These are phyloP conservation scores for Fistulinella cinereoalba DNA, from an alignment of 1,284 basidiomycete genomes.

Conservation along the genomic window DNA sequence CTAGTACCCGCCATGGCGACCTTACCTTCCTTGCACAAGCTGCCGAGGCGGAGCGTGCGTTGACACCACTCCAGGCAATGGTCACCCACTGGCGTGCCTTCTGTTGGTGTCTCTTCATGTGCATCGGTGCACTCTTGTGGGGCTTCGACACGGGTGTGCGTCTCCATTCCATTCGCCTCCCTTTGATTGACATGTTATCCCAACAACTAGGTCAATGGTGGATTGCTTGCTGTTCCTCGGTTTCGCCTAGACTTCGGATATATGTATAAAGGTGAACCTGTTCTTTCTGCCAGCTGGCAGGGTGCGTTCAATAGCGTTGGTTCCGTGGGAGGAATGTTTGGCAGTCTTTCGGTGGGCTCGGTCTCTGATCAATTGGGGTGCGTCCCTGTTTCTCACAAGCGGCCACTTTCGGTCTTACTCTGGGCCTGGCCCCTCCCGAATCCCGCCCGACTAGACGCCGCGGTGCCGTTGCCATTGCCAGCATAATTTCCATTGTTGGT, in stretches of 20 bases:
- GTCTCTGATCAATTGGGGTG: constrained; percentile 26
- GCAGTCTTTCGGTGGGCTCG: constrained; percentile 26
- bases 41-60: no score
- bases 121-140: no score
- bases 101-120: no score
- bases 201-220: constrained; percentile 23
- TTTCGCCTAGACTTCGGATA: constrained; percentile 31
- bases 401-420: neutral
- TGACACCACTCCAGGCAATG: no score
- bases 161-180: no score
- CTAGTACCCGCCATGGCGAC: no score
- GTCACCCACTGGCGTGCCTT: no score
- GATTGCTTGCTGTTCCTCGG: constrained; percentile 22
- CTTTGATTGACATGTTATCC: no score
- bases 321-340: constrained; percentile 27
- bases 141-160: no score
- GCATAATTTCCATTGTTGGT: constrained; percentile 23
- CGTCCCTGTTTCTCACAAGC: neutral
- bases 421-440: neutral
- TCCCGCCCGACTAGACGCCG: constrained; percentile 26
- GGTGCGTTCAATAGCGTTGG: constrained; percentile 30
- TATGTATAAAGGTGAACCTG: neutral
- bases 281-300: constrained; percentile 30
- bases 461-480: constrained; percentile 23
- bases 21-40: no score